Conservation (phyloP, 2,329 filamentous ascomycete genomes). For the Periconia sp. region DNA sequence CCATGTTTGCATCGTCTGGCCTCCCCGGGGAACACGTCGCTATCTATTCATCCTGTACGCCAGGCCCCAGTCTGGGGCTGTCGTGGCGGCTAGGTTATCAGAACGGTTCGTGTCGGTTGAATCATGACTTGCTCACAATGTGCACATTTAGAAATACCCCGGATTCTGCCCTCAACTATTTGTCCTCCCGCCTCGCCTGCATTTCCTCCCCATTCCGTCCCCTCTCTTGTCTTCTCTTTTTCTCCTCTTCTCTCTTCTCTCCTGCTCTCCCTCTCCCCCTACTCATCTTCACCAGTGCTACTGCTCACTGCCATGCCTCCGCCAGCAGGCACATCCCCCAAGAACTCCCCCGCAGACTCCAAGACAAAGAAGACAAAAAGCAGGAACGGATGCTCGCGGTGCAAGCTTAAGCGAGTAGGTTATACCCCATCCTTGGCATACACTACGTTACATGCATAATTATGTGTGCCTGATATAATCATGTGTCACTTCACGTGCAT, state of each 20-base stretch:
- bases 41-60: constrained; percentile 9
- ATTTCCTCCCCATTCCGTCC: constrained; percentile 13
- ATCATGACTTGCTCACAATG: constrained; percentile 20
- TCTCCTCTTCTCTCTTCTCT: constrained; percentile 8
- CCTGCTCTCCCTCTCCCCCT: not conserved
- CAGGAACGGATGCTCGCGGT: constrained; percentile 38
- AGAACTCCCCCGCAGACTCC: constrained; percentile 15
- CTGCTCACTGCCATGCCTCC: constrained; percentile 24
- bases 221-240: constrained; percentile 3
- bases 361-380: constrained; percentile 40
- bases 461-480: not conserved
- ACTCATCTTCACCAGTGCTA: constrained; percentile 1
- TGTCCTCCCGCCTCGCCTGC: not conserved
- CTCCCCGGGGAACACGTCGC: constrained; percentile 9
- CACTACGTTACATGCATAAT: not conserved
- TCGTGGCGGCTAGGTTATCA: constrained; percentile 8
- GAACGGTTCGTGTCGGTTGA: constrained; percentile 28
- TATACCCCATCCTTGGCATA: not conserved
- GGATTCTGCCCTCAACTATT: constrained; percentile 19
- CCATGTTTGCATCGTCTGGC: constrained; percentile 2
- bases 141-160: constrained; percentile 21
- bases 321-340: constrained; percentile 24
- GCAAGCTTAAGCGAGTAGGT: constrained; percentile 39
- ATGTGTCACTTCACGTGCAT: not conserved
- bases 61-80: not conserved